Evolutionary conservation across 75 land plant species (phyloP), one percentile per base, ranked within the genome.

Genomic region (Sequoia sempervirens): DNA sequence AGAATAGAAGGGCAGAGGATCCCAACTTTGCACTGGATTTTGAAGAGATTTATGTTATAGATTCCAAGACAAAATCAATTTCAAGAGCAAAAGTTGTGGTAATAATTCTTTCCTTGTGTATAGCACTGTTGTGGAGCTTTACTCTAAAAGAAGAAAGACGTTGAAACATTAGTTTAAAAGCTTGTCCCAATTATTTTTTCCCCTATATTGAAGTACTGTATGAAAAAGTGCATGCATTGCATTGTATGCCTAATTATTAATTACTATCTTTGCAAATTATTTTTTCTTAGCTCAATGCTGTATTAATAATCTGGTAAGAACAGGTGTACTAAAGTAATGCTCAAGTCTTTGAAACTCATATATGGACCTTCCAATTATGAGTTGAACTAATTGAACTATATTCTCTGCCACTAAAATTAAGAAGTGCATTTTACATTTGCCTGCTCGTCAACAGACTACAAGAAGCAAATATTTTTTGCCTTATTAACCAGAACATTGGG

Each of bases 21-120:
- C 85, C 88, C 28, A 92, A 97, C 8, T 97, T 96, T 88, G 86
- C 90, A 50, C 84, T 97, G n/a, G 97, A 97, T 82, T 97, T 97
- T 88, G 99, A 96, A 86, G 93, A 96, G 83, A 93, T 97, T 38
- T 97, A 95, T 89, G 98, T 96, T 12, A 90, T 97, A 82, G 99
- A 97, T 83, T 93, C 95, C 20, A 90, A 85, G 79, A 85, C 96
- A 50, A 96, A 92, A 81, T 93, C 99, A 45, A 97, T 97, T 45
- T 86, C 93, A 82, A 90, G 94, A 88, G 99, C 98, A 45, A 96
- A 89, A 86, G 96, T 97, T 84, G 54, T 93, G 95, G 99, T 97
- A 78, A 84, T 85, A 8, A 18, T 41, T 64, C 41, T 68, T 78
- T 61, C 61, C n/a, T 81, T 68, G 18, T 23, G 18, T 17, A 83